Percentiles rank a stretch among this genome's conserved stretches.
Conservation (phyloP, 331 rosid genomes). For the Acacia pycnantha region DNA sequence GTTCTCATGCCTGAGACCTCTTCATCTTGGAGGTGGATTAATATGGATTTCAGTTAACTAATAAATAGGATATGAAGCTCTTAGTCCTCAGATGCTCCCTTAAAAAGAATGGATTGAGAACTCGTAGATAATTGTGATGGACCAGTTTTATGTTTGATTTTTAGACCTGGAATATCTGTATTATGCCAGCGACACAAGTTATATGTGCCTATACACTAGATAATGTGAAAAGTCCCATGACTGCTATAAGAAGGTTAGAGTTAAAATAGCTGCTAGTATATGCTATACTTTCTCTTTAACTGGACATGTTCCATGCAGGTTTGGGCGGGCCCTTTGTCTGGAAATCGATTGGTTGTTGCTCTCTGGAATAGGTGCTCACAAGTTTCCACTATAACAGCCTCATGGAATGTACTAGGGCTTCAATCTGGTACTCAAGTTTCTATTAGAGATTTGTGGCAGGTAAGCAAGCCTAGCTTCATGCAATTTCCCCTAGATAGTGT, state of each 20-base stretch:
- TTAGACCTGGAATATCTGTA: background rate
- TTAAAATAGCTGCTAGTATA: background rate
- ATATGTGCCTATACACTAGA: background rate
- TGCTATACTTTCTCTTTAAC: constrained; percentile 12
- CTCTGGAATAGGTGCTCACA: constrained; percentile 88
- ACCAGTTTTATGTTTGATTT: constrained; percentile 9
- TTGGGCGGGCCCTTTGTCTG: constrained; percentile 95
- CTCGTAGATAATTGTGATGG: background rate
- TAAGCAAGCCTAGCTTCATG: constrained; percentile 30
- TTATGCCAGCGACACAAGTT: background rate
- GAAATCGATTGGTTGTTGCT: constrained; percentile 57
- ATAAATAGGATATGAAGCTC: background rate
- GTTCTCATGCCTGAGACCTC: background rate
- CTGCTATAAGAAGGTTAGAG: background rate
- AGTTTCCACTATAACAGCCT: constrained; percentile 51
- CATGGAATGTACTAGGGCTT: constrained; percentile 75
- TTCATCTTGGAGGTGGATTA: constrained; percentile 9
- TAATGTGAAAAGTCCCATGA: background rate
- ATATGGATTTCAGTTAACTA: constrained; percentile 22
- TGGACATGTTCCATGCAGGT: constrained; percentile 50
- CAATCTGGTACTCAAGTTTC: constrained; percentile 57
- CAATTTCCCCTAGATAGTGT: background rate
- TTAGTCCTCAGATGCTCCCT: background rate
- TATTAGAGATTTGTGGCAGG: constrained; percentile 96
- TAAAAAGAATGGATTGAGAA: background rate